phyloP scores from a whole-genome alignment of 164 flowering plant species.

The Stephania japonica region DNA sequence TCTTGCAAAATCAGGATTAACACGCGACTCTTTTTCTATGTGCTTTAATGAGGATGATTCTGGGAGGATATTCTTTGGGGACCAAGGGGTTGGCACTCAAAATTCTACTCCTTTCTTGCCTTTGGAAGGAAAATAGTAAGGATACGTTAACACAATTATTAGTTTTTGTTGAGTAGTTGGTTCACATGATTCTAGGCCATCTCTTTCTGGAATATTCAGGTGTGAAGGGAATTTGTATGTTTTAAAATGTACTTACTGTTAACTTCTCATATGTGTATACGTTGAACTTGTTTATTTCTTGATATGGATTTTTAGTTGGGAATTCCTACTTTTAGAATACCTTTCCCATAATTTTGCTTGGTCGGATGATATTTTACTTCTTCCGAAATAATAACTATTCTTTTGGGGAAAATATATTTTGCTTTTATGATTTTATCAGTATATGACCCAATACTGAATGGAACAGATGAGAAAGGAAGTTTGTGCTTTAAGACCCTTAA shows the following conservation, averaged over 20 bases:
- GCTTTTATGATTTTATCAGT: neutral
- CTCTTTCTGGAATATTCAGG: neutral
- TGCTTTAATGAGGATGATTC: conserved; percentile 76
- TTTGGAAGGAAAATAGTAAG: conserved; percentile 59
- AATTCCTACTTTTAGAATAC: neutral
- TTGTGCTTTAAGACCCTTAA: neutral
- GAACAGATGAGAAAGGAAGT: neutral
- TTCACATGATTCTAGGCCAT: neutral
- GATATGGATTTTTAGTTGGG: neutral
- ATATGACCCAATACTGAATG: neutral
- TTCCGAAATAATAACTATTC: neutral
- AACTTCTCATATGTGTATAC: neutral
- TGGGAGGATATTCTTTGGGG: conserved; percentile 91
- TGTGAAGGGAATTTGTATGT: neutral
- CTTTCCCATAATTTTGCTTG: neutral
- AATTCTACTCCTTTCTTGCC: conserved; percentile 66
- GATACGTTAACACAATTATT: neutral
- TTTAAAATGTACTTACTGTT: neutral
- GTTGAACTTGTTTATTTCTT: neutral
- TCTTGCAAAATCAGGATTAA: conserved; percentile 71
- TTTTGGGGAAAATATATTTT: neutral
- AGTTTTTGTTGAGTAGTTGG: too few relatives aligned
- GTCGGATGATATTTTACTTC: neutral
- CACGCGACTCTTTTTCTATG: conserved; percentile 73
- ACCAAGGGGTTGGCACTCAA: conserved; percentile 58